These are phyloP conservation scores for Evernia prunastri DNA, from an alignment of 495 filamentous ascomycete genomes.

Conservation along the genomic window DNA sequence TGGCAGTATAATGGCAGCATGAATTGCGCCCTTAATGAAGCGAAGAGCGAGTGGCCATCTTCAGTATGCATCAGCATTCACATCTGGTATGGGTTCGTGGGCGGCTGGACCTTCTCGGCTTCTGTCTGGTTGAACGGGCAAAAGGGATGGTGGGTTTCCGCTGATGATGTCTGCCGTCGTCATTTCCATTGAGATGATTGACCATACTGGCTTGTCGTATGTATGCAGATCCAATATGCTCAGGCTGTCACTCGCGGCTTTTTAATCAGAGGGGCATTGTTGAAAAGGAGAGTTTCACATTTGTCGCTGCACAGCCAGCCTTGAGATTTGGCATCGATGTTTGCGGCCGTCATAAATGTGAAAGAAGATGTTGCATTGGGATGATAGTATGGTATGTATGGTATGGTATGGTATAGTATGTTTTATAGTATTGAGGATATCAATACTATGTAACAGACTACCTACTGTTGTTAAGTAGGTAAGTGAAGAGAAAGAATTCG, in stretches of 20 bases:
- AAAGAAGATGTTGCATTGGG: neutral
- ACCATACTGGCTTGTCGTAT: constrained; percentile 6
- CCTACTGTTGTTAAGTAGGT: too few species aligned
- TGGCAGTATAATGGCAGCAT: constrained; percentile 56
- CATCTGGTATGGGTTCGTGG: too few species aligned
- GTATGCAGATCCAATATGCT: neutral
- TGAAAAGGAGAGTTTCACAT: neutral
- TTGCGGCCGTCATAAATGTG: neutral
- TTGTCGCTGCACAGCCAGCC: neutral
- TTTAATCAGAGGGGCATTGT: neutral
- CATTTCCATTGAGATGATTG: constrained; percentile 1
- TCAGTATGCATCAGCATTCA: constrained; percentile 1
- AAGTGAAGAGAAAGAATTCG: too few species aligned
- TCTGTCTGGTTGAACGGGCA: constrained; percentile 25
- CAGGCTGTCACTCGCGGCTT: neutral
- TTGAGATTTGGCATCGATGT: neutral
- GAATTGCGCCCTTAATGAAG: constrained; percentile 71
- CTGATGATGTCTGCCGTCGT: constrained; percentile 21
- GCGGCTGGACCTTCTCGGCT: constrained; percentile 24
- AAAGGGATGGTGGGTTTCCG: constrained; percentile 27
- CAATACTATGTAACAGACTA: too few species aligned
- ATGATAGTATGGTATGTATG: too few species aligned
- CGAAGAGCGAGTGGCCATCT: constrained; percentile 70
- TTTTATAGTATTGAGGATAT: neutral
- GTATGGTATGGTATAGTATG: neutral